Conservation (phyloP, 345 rosid genomes). For the Lepidium aucheri region DNA sequence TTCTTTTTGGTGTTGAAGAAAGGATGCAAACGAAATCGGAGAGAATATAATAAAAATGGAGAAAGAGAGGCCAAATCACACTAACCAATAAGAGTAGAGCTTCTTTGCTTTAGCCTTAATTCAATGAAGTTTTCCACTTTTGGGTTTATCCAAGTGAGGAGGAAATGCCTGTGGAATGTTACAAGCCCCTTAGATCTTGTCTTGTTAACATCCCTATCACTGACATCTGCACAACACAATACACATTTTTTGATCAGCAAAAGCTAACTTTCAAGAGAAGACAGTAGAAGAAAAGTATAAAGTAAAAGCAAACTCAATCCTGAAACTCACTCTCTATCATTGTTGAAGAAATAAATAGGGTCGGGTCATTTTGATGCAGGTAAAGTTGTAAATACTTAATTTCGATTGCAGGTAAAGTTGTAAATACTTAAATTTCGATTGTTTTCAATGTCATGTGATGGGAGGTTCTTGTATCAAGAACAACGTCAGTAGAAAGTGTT, state of each 20-base stretch:
- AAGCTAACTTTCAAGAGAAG: no score
- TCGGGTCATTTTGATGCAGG: no score
- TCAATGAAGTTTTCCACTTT: conserved; percentile 22
- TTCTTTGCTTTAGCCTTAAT: not conserved
- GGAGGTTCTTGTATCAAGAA: no score
- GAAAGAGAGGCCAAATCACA: conserved; percentile 8
- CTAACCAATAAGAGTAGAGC: not conserved
- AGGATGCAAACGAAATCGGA: conserved; percentile 24
- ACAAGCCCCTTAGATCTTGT: conserved; percentile 68
- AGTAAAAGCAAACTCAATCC: conserved; percentile 42
- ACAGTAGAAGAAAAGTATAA: not conserved
- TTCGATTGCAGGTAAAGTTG: no score
- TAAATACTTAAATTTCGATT: no score
- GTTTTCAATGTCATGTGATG: no score
- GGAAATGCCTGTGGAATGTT: conserved; percentile 74
- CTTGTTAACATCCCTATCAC: conserved; percentile 76
- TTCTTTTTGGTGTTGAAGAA: not conserved
- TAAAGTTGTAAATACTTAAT: no score
- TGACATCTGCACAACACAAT: conserved; percentile 37
- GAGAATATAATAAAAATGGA: conserved; percentile 6
- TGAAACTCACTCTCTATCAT: no score
- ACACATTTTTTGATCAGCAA: not conserved
- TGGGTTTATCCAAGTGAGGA: conserved; percentile 47
- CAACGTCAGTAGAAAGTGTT: no score
- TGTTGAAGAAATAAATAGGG: no score